These are phyloP conservation scores for Lojkania enalia DNA, from an alignment of 2,329 filamentous ascomycete species.

Conservation along the genomic window DNA sequence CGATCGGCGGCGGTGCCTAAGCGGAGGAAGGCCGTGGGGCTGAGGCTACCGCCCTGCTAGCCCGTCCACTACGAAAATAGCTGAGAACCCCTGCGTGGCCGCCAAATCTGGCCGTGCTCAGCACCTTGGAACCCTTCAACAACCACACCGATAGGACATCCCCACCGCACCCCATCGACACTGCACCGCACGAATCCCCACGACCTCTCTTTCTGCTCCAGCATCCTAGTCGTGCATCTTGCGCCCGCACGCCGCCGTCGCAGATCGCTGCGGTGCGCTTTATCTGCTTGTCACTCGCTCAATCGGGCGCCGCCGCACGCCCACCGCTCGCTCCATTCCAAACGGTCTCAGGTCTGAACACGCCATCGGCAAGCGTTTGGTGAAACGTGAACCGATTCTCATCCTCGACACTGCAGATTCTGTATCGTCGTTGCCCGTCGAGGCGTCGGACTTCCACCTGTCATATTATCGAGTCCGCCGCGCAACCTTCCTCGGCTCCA, in stretches of 20 bases:
- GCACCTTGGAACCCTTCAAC: too few species aligned
- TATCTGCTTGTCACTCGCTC: conserved; percentile 12
- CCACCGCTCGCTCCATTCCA: conserved; percentile 8
- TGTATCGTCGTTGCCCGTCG: conserved; percentile 7
- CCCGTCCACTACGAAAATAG: not conserved
- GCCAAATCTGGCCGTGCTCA: not conserved
- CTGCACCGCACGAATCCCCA: not conserved
- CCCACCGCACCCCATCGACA: too few species aligned
- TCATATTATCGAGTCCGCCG: not conserved
- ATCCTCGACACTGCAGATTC: conserved; percentile 10
- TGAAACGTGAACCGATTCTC: conserved; percentile 40
- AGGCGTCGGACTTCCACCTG: too few species aligned
- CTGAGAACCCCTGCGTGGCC: not conserved
- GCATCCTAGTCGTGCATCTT: not conserved
- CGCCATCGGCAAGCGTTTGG: conserved; percentile 30
- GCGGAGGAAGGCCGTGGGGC: too few species aligned
- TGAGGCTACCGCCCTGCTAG: not conserved
- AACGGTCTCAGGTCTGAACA: conserved; percentile 1
- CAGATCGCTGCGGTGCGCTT: conserved; percentile 1
- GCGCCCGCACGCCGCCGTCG: conserved; percentile 1
- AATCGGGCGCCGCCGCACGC: conserved; percentile 7
- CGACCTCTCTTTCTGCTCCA: not conserved
- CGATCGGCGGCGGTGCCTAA: not conserved
- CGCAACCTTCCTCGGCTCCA: conserved; percentile 4
- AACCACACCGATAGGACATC: too few species aligned